Conservation (phyloP, 345 rosid genomes). For the Syzygium jambos region DNA sequence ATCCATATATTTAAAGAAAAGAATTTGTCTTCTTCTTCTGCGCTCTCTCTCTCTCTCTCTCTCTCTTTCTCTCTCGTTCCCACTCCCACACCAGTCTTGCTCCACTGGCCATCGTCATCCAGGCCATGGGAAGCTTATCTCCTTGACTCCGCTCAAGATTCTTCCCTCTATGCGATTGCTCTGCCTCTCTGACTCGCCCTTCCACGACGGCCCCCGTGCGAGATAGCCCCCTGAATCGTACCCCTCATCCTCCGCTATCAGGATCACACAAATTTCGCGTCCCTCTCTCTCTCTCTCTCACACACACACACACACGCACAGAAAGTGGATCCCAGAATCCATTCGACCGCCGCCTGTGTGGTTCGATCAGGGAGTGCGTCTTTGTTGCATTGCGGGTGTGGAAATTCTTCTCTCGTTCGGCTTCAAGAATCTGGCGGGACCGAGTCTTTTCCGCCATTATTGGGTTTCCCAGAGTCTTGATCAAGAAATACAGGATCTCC, state of each 20-base stretch:
- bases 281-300: not conserved
- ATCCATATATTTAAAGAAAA: not conserved
- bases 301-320: no score
- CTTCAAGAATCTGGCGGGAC: not conserved
- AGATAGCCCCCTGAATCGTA: not conserved
- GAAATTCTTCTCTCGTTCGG: not conserved
- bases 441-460: not conserved
- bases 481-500: not conserved
- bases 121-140: conserved; percentile 2
- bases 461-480: not conserved
- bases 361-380: not conserved
- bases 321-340: not conserved
- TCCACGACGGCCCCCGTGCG: not conserved
- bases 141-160: not conserved
- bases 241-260: not conserved
- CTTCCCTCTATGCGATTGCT: not conserved
- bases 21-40: not conserved
- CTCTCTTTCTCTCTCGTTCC: not conserved
- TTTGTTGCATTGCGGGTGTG: not conserved
- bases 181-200: not conserved
- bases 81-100: not conserved
- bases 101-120: not conserved
- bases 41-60: not conserved
- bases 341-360: not conserved
- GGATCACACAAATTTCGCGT: not conserved